Percentiles rank a stretch among this genome's conserved stretches.
Evolutionary conservation across 768 basidiomycete genomes (phyloP).

Genomic region (Russula foetens): DNA sequence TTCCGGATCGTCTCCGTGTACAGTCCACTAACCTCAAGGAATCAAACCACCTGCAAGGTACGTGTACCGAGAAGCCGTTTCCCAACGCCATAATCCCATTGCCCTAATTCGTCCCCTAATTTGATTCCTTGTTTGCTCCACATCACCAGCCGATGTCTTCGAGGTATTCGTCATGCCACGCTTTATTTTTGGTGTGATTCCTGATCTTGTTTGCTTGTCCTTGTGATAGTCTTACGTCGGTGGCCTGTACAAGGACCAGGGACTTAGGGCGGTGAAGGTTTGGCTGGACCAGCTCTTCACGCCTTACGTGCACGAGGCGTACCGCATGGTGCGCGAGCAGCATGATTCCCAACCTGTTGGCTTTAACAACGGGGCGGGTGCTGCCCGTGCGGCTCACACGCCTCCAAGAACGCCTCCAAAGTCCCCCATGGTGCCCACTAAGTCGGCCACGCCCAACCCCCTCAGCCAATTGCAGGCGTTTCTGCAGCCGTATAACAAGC

Average conservation of each 20-base stretch:
- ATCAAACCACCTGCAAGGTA: slow-evolving; percentile 68
- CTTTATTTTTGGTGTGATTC: neutral
- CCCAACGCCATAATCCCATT: neutral
- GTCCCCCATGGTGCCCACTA: neutral
- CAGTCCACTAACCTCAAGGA: slow-evolving; percentile 64
- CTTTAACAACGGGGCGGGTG: slow-evolving; percentile 24
- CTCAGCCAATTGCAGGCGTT: slow-evolving; percentile 76
- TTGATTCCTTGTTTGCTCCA: neutral
- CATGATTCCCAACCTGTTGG: slow-evolving; percentile 50
- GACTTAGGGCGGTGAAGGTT: slow-evolving; percentile 41
- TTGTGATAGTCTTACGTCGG: slow-evolving; percentile 65
- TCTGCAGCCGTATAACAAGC: slow-evolving; percentile 46
- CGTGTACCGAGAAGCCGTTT: slow-evolving; percentile 9
- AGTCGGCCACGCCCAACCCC: slow-evolving; percentile 42
- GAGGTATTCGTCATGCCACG: slow-evolving; percentile 40
- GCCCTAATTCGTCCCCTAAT: neutral
- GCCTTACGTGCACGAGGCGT: slow-evolving; percentile 57
- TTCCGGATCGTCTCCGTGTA: slow-evolving; percentile 55
- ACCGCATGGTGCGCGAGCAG: slow-evolving; percentile 53
- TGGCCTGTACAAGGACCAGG: slow-evolving; percentile 67
- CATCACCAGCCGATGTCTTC: slow-evolving; percentile 58
- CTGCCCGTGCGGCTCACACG: slow-evolving; percentile 21
- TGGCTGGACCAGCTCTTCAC: slow-evolving; percentile 60
- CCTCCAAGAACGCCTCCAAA: slow-evolving; percentile 16
- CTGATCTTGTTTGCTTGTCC: neutral